These are phyloP conservation scores for Oehlia diaphana DNA, from an alignment of 192 early-diverging fungal genomes.

Conservation along the genomic window DNA sequence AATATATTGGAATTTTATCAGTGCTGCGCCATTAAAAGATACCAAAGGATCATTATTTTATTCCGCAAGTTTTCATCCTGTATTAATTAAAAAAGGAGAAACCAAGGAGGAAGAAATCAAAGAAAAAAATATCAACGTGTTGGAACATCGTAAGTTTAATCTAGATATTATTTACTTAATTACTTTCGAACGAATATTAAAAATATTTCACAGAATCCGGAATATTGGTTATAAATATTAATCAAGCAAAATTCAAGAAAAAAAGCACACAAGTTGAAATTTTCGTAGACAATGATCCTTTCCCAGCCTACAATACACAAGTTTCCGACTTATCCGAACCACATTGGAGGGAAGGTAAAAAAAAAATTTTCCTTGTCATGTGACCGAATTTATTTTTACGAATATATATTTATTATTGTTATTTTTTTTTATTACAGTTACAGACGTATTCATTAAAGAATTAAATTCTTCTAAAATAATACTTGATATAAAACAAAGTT, in stretches of 20 bases:
- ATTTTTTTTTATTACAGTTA: background rate
- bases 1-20: background rate
- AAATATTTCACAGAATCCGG: conserved; percentile 1
- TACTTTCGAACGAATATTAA: background rate
- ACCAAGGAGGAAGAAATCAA: background rate
- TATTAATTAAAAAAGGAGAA: background rate
- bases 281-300: conserved; percentile 5
- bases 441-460: conserved; percentile 56
- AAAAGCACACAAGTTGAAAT: background rate
- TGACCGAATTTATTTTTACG: background rate
- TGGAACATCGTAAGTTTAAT: background rate
- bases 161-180: background rate
- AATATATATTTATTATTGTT: background rate
- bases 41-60: conserved; percentile 3
- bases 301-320: background rate
- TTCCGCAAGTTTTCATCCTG: conserved; percentile 22
- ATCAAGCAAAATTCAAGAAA: conserved; percentile 16
- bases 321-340: background rate
- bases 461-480: conserved; percentile 56
- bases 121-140: background rate
- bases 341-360: conserved; percentile 9
- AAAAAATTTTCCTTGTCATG: background rate
- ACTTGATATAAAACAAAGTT: conserved; percentile 40
- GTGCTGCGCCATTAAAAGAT: conserved; percentile 6
- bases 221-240: conserved; percentile 19